Evolutionary conservation across 2,329 filamentous ascomycete genomes (phyloP), one percentile per base, ranked within the genome.

Genomic region (Fusarium fracticaudum): DNA sequence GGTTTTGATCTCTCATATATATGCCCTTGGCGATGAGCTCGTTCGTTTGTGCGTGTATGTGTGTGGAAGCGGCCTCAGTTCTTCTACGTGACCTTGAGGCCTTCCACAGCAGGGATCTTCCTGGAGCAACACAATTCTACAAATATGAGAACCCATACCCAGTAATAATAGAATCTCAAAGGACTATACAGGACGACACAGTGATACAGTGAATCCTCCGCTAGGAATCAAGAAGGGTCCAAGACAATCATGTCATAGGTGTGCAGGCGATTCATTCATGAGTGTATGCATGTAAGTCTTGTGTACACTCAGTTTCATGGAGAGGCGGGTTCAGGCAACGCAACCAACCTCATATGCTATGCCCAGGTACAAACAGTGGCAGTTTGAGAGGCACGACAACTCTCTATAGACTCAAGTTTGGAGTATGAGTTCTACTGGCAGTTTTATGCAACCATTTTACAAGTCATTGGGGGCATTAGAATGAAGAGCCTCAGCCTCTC

Each of bases 1-100:
- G 72, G 72, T 12, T 74, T 74, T 26, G 72, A 73, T 29, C 62
- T 74, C 45, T 74, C 72, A 45, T 73, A 62, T 58, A 47, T 8
- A 38, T 22, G 17, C 18, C 33, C 15, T 43, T 38, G 37, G 37
- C 31, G 7, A 41, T 24, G 40, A 24, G 31, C 14, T 35, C 26
- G 17, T n/a, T 29, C 43, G 38, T 65, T 45, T 20, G 48, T 35
- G 22, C 6, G 22, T 51, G 48, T 33, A 24, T 51, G 33, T 29
- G 45, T 51, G 43, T 59, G 55, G 64, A 29, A 35, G 37, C 20
- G 54, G 67, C 37, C 54, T 64, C 37, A 41, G n/a, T 59, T 29
- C 35, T 40, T 15, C 26, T 59, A n/a, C 50, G 40, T 38, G 38
- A 54, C 29, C 33, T 44, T 64, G 69, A 72, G 69, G 64, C 70